phyloP scores from a whole-genome alignment of 257 asterid genomes.

The Echites panduratus region DNA sequence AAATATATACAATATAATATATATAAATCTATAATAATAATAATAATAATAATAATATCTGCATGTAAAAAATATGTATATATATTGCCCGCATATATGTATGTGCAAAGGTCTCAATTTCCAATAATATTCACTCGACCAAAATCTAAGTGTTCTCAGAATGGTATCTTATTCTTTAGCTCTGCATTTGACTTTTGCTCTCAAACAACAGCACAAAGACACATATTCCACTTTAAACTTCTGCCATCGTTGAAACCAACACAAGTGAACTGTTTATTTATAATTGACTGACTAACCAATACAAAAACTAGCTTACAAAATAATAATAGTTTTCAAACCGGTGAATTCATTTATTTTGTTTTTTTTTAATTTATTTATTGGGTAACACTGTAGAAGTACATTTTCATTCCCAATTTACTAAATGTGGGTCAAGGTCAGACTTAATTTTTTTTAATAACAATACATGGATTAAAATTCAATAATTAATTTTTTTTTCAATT shows the following conservation, averaged over 20 bases:
- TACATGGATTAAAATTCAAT: too few species aligned
- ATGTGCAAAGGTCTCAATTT: constrained; percentile 32
- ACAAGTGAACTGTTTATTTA: not conserved
- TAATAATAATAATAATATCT: too few species aligned
- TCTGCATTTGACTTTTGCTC: constrained; percentile 35
- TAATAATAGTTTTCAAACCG: constrained; percentile 36
- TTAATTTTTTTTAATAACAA: too few species aligned
- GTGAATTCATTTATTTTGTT: constrained; percentile 11
- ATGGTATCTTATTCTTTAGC: not conserved
- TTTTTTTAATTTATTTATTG: constrained; percentile 14
- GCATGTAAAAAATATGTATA: not conserved
- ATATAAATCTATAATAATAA: too few species aligned
- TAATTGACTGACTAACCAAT: constrained; percentile 12
- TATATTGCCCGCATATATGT: constrained; percentile 19
- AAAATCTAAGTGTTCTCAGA: not conserved
- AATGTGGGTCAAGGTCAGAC: too few species aligned
- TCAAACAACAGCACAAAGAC: constrained; percentile 29
- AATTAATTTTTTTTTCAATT: too few species aligned
- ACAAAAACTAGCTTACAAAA: constrained; percentile 48
- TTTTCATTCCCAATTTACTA: too few species aligned
- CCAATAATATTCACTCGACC: constrained; percentile 22
- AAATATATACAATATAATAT: too few species aligned
- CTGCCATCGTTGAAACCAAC: constrained; percentile 44
- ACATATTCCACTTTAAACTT: constrained; percentile 35
- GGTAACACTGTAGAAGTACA: too few species aligned